A percentile compares a stretch with the other conserved stretches of the same genome.
phyloP scores from a whole-genome alignment of 352 stramenopile genomes.

The Pythium rishiriense region DNA sequence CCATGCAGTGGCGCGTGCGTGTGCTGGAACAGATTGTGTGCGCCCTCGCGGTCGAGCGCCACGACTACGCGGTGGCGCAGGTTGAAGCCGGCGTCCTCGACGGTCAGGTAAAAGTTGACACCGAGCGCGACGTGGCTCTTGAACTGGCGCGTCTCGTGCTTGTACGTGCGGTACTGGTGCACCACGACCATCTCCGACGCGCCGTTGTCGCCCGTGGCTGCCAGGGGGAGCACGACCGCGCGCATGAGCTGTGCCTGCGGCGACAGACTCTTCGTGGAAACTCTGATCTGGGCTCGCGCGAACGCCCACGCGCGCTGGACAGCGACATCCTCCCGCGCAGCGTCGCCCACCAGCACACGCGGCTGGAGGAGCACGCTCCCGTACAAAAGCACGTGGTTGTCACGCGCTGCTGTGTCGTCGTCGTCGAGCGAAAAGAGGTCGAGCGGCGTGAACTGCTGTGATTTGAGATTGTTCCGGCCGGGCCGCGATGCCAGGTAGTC shows the following conservation, averaged over 20 bases:
- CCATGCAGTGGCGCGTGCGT: slow-evolving; percentile 45
- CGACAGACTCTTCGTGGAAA: slow-evolving; percentile 39
- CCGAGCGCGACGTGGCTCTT: slow-evolving; percentile 71
- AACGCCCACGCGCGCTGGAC: slow-evolving; percentile 50
- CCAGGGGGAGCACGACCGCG: slow-evolving; percentile 46
- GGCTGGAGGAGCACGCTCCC: slow-evolving; percentile 58
- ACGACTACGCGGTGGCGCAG: slow-evolving; percentile 63
- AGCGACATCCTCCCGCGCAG: slow-evolving; percentile 32
- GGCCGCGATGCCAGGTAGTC: slow-evolving; percentile 58
- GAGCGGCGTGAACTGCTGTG: slow-evolving; percentile 52
- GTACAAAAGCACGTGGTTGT: slow-evolving; percentile 53
- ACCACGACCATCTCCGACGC: slow-evolving; percentile 66
- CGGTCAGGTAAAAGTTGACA: slow-evolving; percentile 66
- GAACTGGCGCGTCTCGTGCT: slow-evolving; percentile 43
- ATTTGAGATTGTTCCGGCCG: slow-evolving; percentile 38
- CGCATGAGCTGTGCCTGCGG: slow-evolving; percentile 32
- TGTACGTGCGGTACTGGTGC: slow-evolving; percentile 42
- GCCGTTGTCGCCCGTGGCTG: slow-evolving; percentile 70
- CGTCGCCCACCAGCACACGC: slow-evolving; percentile 28
- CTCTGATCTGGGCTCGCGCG: slow-evolving; percentile 41
- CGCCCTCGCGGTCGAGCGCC: slow-evolving; percentile 65
- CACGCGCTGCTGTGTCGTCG: neutral
- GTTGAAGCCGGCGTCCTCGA: slow-evolving; percentile 59
- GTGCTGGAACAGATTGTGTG: slow-evolving; percentile 76
- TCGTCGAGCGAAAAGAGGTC: slow-evolving; percentile 58